phyloP scores from a whole-genome alignment of 1,284 basidiomycete species.

The Pseudozyma tsukubaensis region DNA sequence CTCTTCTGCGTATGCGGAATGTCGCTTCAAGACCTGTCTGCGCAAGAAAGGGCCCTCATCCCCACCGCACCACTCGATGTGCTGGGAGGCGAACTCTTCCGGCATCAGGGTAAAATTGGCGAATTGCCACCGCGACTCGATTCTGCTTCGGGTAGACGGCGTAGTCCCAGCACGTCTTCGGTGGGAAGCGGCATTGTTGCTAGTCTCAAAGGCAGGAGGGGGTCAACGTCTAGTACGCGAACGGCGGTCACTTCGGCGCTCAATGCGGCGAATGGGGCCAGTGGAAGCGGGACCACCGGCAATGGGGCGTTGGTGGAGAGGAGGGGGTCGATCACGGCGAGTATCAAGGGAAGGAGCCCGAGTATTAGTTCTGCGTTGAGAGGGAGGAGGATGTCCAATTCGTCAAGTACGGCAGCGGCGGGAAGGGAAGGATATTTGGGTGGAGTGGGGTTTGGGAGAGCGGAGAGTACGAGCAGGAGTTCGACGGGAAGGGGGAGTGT shows the following conservation, averaged over 20 bases:
- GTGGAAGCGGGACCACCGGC: background rate
- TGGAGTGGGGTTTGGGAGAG: constrained; percentile 15
- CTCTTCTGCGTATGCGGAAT: constrained; percentile 68
- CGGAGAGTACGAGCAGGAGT: constrained; percentile 17
- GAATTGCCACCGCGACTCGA: constrained; percentile 50
- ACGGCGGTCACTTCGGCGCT: constrained; percentile 8
- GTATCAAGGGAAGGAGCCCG: constrained; percentile 35
- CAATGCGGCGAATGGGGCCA: constrained; percentile 1
- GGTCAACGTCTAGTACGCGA: constrained; percentile 28
- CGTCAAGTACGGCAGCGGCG: constrained; percentile 1
- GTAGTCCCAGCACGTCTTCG: constrained; percentile 6
- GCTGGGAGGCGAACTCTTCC: constrained; percentile 45
- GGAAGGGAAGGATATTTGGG: constrained; percentile 8
- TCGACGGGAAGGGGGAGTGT: background rate
- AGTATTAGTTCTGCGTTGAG: constrained; percentile 22
- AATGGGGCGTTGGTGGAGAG: background rate
- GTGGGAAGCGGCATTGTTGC: constrained; percentile 31
- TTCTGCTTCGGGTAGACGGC: constrained; percentile 13
- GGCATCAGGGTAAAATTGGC: constrained; percentile 63
- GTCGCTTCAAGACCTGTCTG: constrained; percentile 60
- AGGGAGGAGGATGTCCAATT: constrained; percentile 17
- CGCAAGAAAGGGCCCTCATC: constrained; percentile 61
- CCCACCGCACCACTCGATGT: constrained; percentile 53
- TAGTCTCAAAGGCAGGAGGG: constrained; percentile 28
- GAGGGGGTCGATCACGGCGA: constrained; percentile 25